Evolutionary conservation across 805 yeast species (phyloP), one percentile per base, ranked within the genome.

Genomic region (Saccharomycopsis guyanensis): DNA sequence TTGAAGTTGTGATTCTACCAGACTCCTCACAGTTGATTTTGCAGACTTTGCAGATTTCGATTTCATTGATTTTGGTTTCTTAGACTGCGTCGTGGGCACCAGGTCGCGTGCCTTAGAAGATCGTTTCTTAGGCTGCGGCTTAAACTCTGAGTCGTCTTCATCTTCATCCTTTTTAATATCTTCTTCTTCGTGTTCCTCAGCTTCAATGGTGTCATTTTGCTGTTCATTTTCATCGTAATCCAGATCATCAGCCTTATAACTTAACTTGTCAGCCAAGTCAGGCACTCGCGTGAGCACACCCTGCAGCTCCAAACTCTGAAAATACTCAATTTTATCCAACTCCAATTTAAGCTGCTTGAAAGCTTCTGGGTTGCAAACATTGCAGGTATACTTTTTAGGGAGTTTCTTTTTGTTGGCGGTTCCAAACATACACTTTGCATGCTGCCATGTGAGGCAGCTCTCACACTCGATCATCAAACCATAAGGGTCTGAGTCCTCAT

Each of bases 391-490:
- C 10, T 56, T 52, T 8, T 71, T 63, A 2, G 84, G 82, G 1
- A 72, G 59, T 25, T 56, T 57, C 27, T 59, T 62, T 19, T 55
- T 57, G n/a, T 56, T 56, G 8, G 57, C 53, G 3, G 64, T 58
- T 37, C 63, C 69, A 22, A 80, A 71, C 74, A 80, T 69, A 60
- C 89, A 82, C 45, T 58, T 63, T 27, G 75, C 72, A 57, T 82
- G 89, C 57, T 82, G 88, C 88, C 88, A 82, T 2, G 86, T 74
- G 38, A 69, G 61, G 57, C 89, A 82, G 5, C 62, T 54, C 23
- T 78, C 86, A 61, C 89, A 82, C 55, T 77, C 78, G 23, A 81
- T 72, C 83, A 80, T 79, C 10, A 66, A 67, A 12, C 83, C 78
- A 1, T 61, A 59, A 50, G 78, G 85, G 3, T 69, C 70, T 0